Evolutionary conservation across 179 eudicot species (phyloP), one percentile per base, ranked within the genome.

Genomic region (Dionaea muscipula): DNA sequence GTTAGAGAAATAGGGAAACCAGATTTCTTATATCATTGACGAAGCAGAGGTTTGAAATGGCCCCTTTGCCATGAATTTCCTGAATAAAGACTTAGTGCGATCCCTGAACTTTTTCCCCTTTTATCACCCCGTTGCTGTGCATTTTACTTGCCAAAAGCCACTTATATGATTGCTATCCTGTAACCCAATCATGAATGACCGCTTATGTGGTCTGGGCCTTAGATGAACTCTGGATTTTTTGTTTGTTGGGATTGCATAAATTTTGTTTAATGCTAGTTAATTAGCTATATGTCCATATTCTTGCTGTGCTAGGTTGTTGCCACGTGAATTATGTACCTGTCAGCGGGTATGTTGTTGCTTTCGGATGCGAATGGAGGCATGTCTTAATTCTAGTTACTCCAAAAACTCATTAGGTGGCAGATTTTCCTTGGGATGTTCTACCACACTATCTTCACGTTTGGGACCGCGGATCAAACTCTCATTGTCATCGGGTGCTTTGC

Each of bases 401-500:
- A 81, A 61, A 66, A 52, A 65, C 57, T 69, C 65, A 27, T 24
- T 58, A 22, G 72, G 53, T 46, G 70, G 70, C 10, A 76, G 68
- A 59, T 38, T 26, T 61, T 60, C 69, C 46, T 52, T 67, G 26
- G 80, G 76, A 25, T 71, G 48, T 70, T 55, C 71, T 31, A 72
- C 73, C 60, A 68, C 75, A 51, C 72, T 69, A 52, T 60, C 70
- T 60, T 11, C 47, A 25, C 48, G 56, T 19, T 28, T 37, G 68
- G 77, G 59, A 23, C 51, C 70, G 41, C 44, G 66, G 27, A 74
- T 54, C 62, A 71, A 33, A 39, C 47, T 50, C 53, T 64, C 77
- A 11, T 51, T 68, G 57, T 77, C 66, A 45, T 46, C 64, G 63
- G 69, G 80, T 65, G 83, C 87, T 55, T 64, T 83, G 44, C 51